Conservation (phyloP, 441 rosid species). For the Aquilaria agallochum region DNA sequence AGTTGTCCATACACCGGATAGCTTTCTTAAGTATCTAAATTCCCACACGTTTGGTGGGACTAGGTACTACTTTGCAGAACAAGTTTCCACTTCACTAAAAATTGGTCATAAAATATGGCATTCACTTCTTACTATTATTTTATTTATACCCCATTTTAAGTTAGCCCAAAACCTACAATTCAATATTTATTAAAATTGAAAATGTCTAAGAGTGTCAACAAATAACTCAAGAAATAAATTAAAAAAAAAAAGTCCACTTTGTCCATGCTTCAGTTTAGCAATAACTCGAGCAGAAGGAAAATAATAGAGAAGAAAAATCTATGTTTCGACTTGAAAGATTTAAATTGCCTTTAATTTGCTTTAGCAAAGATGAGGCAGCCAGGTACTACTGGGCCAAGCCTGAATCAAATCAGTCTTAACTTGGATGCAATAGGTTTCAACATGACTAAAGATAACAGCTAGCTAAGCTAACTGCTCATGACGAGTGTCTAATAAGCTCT, state of each 20-base stretch:
- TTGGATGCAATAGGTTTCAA: neutral
- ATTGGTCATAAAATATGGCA: too few relatives aligned
- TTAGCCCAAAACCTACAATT: too few relatives aligned
- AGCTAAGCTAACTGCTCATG: constrained; percentile 1
- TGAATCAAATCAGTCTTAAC: constrained; percentile 21
- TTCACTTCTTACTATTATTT: too few relatives aligned
- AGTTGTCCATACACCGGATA: too few relatives aligned
- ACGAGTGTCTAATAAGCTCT: constrained; percentile 15
- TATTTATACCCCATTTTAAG: too few relatives aligned
- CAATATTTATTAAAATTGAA: neutral
- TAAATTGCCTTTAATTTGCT: constrained; percentile 12
- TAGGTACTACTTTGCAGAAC: too few relatives aligned
- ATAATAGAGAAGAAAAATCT: neutral
- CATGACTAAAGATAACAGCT: constrained; percentile 3
- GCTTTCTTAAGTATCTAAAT: too few relatives aligned
- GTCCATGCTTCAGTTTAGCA: too few relatives aligned
- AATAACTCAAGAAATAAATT: neutral
- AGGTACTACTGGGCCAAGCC: constrained; percentile 30
- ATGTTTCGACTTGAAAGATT: constrained; percentile 7
- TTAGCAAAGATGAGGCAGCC: constrained; percentile 28
- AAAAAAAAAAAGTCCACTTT: neutral
- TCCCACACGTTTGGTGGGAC: too few relatives aligned
- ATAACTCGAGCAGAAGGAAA: neutral
- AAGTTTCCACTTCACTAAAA: too few relatives aligned
- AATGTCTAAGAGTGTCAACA: neutral